Evolutionary conservation across 176 grass and related monocot species (phyloP), one percentile per base, ranked within the genome.

Genomic region (Juncus effusus): DNA sequence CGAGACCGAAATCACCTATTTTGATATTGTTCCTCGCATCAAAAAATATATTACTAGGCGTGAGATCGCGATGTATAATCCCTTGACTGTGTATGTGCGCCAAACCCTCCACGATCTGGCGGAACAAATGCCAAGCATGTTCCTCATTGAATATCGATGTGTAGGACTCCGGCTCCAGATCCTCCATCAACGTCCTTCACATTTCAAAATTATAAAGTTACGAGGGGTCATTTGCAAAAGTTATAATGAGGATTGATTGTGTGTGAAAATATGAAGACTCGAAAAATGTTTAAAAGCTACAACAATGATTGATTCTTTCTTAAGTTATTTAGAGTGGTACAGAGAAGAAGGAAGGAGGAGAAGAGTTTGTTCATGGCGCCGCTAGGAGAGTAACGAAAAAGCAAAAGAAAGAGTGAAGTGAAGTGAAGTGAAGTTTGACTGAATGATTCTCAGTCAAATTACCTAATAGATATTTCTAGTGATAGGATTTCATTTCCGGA

Each of bases 31-130:
- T 96, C 49, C 87, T 84, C 60, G 80, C 92, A 86, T 96, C 87
- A 84, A 96, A 96, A 81, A 91, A 91, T 77, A 96, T 96, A 75
- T 96, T 91, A 60, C 82, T 96, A 40, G 93, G 93, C 7, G 93
- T 96, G 79, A 96, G 76, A 72, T 96, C 93, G 41, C 88, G 74
- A 80, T 96, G 93, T 72, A 96, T 91, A 62, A 96, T 96, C 76
- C 93, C 93, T 85, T 91, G 93, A 77, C 93, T 91, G 65, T 96
- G 93, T 75, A 96, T 86, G 86, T 96, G 87, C 51, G 85, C 88
- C 57, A 96, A 62, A 51, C 93, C 93, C 84, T 96, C 93, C 72
- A 96, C 87, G 64, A 96, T 91, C 88, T 96, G 93, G 55, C 93
- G 93, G 88, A 96, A 91, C 44, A 89, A 62, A 77, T 84, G 82